Base-by-base conservation (phyloP, 805 yeast genomes). In the Candida saitoana region DNA sequence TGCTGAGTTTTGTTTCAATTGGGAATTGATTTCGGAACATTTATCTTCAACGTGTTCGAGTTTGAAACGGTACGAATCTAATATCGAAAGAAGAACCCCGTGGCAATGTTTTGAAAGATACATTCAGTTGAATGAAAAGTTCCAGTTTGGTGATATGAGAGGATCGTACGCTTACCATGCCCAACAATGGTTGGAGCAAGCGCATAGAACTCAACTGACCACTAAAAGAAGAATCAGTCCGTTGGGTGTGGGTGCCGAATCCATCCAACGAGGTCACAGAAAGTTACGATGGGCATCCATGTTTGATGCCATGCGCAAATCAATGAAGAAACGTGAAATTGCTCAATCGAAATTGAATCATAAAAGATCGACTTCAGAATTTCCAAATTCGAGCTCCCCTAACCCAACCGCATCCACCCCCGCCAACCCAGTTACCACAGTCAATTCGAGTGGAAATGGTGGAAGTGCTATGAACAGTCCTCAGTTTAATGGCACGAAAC, bases 21-120 rank as follows among this genome's bases (percentile, higher is more conserved):
- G 99, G 99, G 89, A 83, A 46, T 75, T 90, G 39, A 87, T 93
- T 17, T 80, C 96, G 2, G 85, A 90, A 5, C 87, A 85, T 56
- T 67, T 93, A 59, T 75, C 84, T 35, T 74, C 82, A 2, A 71
- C 75, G 39, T 77, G 88, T 2, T 77, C 87, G 0, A 73, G 79
- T 49, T 50, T 69, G 40, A 62, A 58, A 41, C 77, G 83, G 11
- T 89, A 87, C 59, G 77, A 81, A 30, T 85, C 98, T 1, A 89
- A 87, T 55, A 87, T 89, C 43, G 98, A 93, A 61, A 77, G 97
- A 55, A 76, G 99, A 55, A 93, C 98, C 0, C 95, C 99, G 0
- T 93, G 99, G 99, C 98, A 91, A 60, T 91, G 98, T 60, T 93
- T 93, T 67, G 99, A 93, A 62, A 71, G 99, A 50, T 93, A 91